Evolutionary conservation across 257 asterid species (phyloP).

Genomic region (Petrea volubilis): DNA sequence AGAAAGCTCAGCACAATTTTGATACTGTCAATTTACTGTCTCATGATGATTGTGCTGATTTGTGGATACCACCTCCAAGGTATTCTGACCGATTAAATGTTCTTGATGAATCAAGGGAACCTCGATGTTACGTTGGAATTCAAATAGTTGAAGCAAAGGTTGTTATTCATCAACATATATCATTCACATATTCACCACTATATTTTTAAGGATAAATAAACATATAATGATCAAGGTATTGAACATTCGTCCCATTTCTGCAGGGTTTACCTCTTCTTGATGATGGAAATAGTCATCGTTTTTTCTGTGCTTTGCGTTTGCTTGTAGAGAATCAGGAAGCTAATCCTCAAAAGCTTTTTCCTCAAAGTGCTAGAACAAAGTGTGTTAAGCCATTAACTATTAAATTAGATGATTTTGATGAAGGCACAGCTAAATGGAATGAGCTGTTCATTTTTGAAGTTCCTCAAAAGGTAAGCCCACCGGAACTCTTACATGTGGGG

Average conservation of each 20-base stretch:
- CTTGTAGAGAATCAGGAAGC: conserved; percentile 89
- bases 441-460: conserved; percentile 98
- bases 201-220: not conserved
- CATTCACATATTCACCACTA: not conserved
- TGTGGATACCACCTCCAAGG: conserved; percentile 93
- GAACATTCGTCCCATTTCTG: conserved; percentile 24
- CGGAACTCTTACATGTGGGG: not conserved
- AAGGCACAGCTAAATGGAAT: conserved; percentile 92
- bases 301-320: conserved; percentile 95
- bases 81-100: conserved; percentile 89
- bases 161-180: conserved; percentile 10
- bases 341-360: conserved; percentile 89
- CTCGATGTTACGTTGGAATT: conserved; percentile 81
- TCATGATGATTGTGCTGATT: conserved; percentile 51
- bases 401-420: conserved; percentile 47
- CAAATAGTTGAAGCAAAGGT: conserved; percentile 94
- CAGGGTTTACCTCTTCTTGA: conserved; percentile 91
- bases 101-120: conserved; percentile 84
- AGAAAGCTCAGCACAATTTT: conserved; percentile 53
- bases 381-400: conserved; percentile 75
- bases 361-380: conserved; percentile 99
- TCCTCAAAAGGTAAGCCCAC: conserved; percentile 71
- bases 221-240: not conserved
- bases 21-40: conserved; percentile 53
- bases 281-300: conserved; percentile 91